Conservation (phyloP, 306 rosid species). For the Crotalaria pallida region DNA sequence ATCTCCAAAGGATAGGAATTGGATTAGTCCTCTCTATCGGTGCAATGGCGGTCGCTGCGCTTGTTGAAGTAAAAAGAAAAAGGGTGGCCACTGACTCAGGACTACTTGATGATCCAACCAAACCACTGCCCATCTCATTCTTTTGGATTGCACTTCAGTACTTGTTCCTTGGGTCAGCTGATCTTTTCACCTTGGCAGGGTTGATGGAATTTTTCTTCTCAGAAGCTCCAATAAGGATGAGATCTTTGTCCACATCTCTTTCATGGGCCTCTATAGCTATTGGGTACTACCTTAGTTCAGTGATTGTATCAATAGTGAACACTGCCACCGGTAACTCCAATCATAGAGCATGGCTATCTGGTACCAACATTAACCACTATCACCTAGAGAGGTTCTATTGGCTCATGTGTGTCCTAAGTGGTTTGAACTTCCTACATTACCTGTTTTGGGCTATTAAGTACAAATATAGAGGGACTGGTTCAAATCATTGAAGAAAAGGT, state of each 20-base stretch:
- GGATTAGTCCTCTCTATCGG: slow-evolving; percentile 69
- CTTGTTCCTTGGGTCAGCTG: slow-evolving; percentile 89
- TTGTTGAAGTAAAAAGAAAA: slow-evolving; percentile 72
- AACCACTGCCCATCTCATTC: slow-evolving; percentile 71
- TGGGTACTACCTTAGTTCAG: slow-evolving; percentile 89
- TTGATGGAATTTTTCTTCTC: slow-evolving; percentile 87
- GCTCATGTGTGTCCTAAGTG: slow-evolving; percentile 88
- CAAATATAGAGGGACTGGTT: slow-evolving; percentile 54
- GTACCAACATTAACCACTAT: slow-evolving; percentile 53
- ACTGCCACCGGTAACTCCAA: slow-evolving; percentile 37
- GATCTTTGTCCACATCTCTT: slow-evolving; percentile 86
- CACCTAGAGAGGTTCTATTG: slow-evolving; percentile 82
- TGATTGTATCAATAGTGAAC: slow-evolving; percentile 67
- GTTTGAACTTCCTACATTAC: slow-evolving; percentile 72
- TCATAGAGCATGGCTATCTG: slow-evolving; percentile 67
- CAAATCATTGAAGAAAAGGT: slow-evolving; percentile 9
- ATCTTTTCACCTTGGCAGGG: slow-evolving; percentile 87
- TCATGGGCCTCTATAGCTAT: slow-evolving; percentile 90
- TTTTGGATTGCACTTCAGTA: slow-evolving; percentile 87
- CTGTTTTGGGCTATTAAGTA: slow-evolving; percentile 68
- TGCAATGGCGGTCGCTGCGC: slow-evolving; percentile 92
- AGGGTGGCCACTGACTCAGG: slow-evolving; percentile 47
- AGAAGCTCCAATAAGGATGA: slow-evolving; percentile 82
- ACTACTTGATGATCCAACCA: slow-evolving; percentile 34
- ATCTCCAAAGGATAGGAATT: slow-evolving; percentile 78